Percentiles rank a stretch among this genome's conserved stretches.
Evolutionary conservation across 116 monocot genomes (phyloP).

Genomic region (Papilionanthe hybrid): DNA sequence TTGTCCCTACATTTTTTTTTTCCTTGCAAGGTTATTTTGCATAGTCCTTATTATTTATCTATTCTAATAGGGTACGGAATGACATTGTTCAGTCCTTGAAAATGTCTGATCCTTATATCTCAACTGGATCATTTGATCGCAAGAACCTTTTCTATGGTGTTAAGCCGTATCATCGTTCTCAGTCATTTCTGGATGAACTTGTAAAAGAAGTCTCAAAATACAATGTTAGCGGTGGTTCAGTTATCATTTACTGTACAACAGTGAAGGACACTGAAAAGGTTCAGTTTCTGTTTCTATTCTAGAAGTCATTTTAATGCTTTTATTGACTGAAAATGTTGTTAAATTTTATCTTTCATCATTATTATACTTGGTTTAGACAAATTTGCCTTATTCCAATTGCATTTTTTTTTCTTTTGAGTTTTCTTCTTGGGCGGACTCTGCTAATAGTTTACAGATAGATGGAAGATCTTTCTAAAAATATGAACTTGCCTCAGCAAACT

Average conservation of each 20-base stretch:
- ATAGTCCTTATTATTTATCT: slow-evolving; percentile 5
- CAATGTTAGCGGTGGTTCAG: slow-evolving; percentile 48
- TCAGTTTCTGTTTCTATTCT: slow-evolving; percentile 4
- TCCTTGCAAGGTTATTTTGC: background rate
- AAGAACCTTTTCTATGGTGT: slow-evolving; percentile 89
- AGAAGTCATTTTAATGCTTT: background rate
- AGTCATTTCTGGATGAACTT: slow-evolving; percentile 74
- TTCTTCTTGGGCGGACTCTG: background rate
- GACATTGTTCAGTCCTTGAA: slow-evolving; percentile 75
- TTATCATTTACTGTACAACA: slow-evolving; percentile 90
- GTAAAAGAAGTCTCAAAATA: slow-evolving; percentile 62
- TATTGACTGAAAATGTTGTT: slow-evolving; percentile 1
- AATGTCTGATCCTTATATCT: slow-evolving; percentile 63
- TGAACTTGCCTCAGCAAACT: background rate
- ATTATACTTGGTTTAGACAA: background rate
- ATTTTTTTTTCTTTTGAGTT: background rate
- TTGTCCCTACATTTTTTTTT: background rate
- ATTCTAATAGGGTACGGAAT: slow-evolving; percentile 55
- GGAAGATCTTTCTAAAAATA: background rate
- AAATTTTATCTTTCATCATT: background rate
- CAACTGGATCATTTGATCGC: slow-evolving; percentile 93
- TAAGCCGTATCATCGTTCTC: slow-evolving; percentile 49
- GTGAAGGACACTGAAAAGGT: slow-evolving; percentile 85
- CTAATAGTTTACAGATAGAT: background rate
- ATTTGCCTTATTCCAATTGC: background rate